phyloP scores from a whole-genome alignment of 306 rosid species.

The Prunus mume region DNA sequence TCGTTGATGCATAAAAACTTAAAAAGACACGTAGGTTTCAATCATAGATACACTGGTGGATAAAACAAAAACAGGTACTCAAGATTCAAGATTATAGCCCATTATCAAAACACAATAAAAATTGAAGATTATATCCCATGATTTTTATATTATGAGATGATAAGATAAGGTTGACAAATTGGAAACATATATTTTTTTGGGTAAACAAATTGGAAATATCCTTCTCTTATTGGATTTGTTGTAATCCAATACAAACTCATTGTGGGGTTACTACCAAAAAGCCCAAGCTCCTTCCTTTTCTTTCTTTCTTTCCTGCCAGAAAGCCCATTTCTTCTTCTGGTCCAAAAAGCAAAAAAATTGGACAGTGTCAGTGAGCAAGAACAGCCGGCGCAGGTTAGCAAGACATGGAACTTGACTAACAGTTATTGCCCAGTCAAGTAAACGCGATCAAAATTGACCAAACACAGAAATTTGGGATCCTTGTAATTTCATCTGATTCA shows the following conservation, averaged over 20 bases:
- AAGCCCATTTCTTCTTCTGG: neutral
- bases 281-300: neutral
- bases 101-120: no score
- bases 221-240: neutral
- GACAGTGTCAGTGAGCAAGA: neutral
- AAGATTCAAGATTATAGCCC: no score
- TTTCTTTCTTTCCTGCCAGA: neutral
- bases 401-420: neutral
- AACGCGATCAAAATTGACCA: slow-evolving; percentile 4
- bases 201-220: neutral
- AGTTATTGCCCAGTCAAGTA: neutral
- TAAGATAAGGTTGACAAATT: neutral
- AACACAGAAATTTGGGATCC: neutral
- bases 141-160: neutral
- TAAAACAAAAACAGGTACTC: no score
- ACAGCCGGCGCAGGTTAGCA: slow-evolving; percentile 4
- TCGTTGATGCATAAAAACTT: no score
- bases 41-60: neutral
- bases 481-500: neutral
- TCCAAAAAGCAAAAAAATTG: neutral
- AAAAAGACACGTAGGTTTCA: neutral
- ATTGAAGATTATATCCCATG: neutral
- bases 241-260: neutral
- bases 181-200: neutral
- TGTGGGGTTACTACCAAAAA: neutral